Evolutionary conservation across 495 filamentous ascomycete species (phyloP), one percentile per base, ranked within the genome.

Genomic region (Neurospora sp.): DNA sequence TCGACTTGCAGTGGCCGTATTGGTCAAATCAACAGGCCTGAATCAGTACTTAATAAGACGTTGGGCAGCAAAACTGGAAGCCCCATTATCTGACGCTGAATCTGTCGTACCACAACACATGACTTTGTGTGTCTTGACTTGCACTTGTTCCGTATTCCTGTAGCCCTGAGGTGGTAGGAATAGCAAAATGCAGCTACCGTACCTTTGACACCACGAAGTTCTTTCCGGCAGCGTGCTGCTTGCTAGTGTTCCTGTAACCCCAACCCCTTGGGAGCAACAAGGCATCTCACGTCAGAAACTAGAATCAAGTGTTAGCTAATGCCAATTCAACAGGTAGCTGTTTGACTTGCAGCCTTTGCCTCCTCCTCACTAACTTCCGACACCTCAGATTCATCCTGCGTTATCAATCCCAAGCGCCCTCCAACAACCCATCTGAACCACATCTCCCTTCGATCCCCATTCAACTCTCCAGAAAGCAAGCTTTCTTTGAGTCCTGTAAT

Each of bases 381-480:
- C 6, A 83, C 80, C 41, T 90, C 88, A 4, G 86, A 88, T 73
- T 86, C 81, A 31, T 79, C 83, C 74, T 86, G 84, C 68, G 91
- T 90, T 77, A 98, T 89, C 75, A 98, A 82, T 0, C 94, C 92
- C 47, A 98, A 77, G 77, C 83, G 89, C 16, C 84, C 87, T 68
- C 83, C 86, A 76, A 91, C 82, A 41, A 97, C 81, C 73, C 89
- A 81, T 84, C 86, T 77, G 70, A 76, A 92, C 93, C 93, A 98
- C 82, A 98, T 87, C 78, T 96, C 94, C 73, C 84, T 86, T 41
- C 94, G 86, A 78, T 97, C 90, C 1, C 94, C 96, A 71, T 90
- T 89, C n/a, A 98, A 79, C 76, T 93, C 87, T 16, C 89, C 92
- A 0, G 81, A 83, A 39, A 94, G 75, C 3, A 98, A 75, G 68